A percentile compares a stretch with the other conserved stretches of the same genome.
Conservation (phyloP, 148 eudicot species). For the Mesembryanthemum crystallinum region DNA sequence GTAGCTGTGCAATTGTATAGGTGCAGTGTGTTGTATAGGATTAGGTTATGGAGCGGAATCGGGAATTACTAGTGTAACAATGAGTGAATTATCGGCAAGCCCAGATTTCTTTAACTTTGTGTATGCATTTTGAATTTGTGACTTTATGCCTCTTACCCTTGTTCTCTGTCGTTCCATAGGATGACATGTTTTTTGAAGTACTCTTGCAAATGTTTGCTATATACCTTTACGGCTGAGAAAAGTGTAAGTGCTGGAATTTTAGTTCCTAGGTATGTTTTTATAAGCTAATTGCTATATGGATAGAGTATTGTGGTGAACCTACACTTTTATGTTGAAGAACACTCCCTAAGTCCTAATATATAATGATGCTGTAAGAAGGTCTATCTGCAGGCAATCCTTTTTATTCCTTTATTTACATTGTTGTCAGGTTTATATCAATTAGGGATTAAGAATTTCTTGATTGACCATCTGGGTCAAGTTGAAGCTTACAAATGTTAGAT, state of each 20-base stretch:
- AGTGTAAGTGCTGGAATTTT: constrained; percentile 37
- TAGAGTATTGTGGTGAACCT: too few relatives aligned
- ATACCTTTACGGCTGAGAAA: constrained; percentile 33
- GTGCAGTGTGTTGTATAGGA: too few relatives aligned
- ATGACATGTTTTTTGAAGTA: constrained; percentile 78
- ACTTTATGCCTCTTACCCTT: constrained; percentile 1
- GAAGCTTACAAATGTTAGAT: background rate
- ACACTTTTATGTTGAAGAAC: background rate
- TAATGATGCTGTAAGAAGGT: background rate
- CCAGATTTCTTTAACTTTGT: background rate
- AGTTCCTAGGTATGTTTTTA: background rate
- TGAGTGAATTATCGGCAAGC: too few relatives aligned
- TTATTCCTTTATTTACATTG: too few relatives aligned
- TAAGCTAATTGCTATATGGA: too few relatives aligned
- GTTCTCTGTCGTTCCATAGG: constrained; percentile 39
- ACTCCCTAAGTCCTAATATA: background rate
- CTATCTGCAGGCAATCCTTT: background rate
- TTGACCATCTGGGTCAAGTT: too few relatives aligned
- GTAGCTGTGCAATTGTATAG: too few relatives aligned
- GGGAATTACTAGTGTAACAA: too few relatives aligned
- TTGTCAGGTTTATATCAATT: background rate
- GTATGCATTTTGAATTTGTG: background rate
- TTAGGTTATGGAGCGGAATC: too few relatives aligned
- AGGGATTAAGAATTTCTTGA: background rate
- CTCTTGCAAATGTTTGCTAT: constrained; percentile 62